Conservation (phyloP, 208 protist species). For the Wallacemonas sp. region DNA sequence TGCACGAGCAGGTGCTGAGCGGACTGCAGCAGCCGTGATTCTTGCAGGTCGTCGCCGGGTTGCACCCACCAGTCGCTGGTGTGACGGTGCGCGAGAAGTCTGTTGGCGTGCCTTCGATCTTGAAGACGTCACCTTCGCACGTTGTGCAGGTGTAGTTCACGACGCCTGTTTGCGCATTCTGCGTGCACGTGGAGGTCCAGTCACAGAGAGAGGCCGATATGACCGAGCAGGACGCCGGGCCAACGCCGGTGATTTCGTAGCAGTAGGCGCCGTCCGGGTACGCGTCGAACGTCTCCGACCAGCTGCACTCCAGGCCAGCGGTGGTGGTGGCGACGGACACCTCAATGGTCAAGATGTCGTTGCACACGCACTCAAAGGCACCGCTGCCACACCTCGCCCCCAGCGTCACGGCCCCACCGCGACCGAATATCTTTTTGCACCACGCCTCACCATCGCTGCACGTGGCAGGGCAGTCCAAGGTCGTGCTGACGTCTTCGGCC, state of each 20-base stretch:
- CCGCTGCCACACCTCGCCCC: conserved; percentile 8
- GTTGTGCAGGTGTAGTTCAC: conserved; percentile 54
- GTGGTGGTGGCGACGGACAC: background rate
- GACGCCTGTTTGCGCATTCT: background rate
- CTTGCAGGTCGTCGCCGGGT: conserved; percentile 34
- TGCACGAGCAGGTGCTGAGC: conserved; percentile 38
- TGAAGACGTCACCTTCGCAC: conserved; percentile 52
- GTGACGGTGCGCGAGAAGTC: conserved; percentile 13
- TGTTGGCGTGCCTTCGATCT: conserved; percentile 20
- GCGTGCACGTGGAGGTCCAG: conserved; percentile 12
- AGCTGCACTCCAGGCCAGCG: conserved; percentile 31
- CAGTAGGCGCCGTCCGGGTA: conserved; percentile 52
- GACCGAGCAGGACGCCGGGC: conserved; percentile 33
- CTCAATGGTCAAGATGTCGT: conserved; percentile 17
- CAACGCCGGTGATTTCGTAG: conserved; percentile 41
- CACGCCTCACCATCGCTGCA: conserved; percentile 18
- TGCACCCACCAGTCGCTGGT: conserved; percentile 9
- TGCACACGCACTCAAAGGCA: conserved; percentile 45
- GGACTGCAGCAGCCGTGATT: conserved; percentile 59
- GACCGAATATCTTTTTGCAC: conserved; percentile 32
- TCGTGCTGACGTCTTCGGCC: background rate
- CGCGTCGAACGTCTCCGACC: conserved; percentile 39
- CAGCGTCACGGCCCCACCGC: conserved; percentile 30
- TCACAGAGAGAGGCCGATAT: conserved; percentile 35
- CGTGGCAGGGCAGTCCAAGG: conserved; percentile 1